Base-by-base conservation (phyloP, 2,329 filamentous ascomycete species). In the Alternaria triticina region DNA sequence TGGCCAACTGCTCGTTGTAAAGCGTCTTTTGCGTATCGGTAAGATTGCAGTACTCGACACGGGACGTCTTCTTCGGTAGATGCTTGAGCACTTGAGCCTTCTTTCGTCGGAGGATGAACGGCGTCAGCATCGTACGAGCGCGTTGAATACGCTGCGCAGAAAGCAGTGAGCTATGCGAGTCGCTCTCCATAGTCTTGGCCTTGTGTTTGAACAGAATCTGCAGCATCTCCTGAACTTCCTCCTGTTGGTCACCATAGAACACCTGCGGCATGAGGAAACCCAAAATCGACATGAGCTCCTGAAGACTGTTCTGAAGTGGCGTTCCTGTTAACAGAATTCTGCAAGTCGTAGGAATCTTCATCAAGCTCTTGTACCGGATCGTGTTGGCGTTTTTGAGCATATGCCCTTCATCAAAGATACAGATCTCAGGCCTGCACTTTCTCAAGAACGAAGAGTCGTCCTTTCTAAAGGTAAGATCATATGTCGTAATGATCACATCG, bases 391-490 rank as follows among this genome's bases (percentile, higher is more conserved):
- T 98, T 82, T 97, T 97, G 78, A 99, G 83, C 74, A 93, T 90
- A 80, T 99, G 96, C 0, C 95, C 96, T 81, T 99, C 96, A 75
- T 99, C 96, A 74, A 94, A 99, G 11, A 99, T 90, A 70, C 87
- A 89, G 27, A 86, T 85, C 64, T 84, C 79, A 17, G 86, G 85
- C 44, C 83, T 83, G 67, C 89, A 83, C 25, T 82, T 85, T 45
- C 87, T 84, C 62, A 92, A 80, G 74, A 91, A 92, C 22, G 83
- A 83, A 54, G 87, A 86, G 74, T 93, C 90, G 5, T 85, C 80
- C 65, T 86, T 86, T 64, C 86, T 86, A 22, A 74, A 77, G 0
- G 89, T 88, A 64, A 91, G 86, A 45, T 90, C 89, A 71, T 93
- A 92, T 0, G 90, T 92, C 0, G 90, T 92, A 57, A 93, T 86